Conservation (phyloP, 2,329 filamentous ascomycete species). For the Neophaeococcomyces mojaviensis region DNA sequence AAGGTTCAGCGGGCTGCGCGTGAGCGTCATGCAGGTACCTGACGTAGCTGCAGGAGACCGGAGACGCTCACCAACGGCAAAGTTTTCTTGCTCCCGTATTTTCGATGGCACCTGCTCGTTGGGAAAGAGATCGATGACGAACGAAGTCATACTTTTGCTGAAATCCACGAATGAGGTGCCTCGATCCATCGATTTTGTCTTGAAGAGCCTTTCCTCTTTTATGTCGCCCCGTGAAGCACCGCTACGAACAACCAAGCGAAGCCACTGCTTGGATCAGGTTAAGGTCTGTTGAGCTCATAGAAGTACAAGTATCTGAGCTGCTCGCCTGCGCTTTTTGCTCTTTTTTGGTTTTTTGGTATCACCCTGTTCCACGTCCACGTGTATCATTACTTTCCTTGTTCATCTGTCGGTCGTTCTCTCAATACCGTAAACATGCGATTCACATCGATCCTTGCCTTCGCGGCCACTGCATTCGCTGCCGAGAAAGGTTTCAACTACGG, state of each 20-base stretch:
- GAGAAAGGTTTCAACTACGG: constrained; percentile 45
- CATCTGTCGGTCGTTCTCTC: not conserved
- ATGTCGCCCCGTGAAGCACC: not conserved
- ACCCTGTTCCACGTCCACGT: not conserved
- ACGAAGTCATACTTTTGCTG: not conserved
- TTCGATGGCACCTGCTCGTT: not conserved
- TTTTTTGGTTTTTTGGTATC: not conserved
- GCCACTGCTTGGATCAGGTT: not conserved
- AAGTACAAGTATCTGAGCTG: not conserved
- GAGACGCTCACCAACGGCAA: not conserved
- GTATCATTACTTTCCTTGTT: not conserved
- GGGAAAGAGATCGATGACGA: constrained; percentile 3
- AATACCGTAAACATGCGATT: constrained; percentile 22
- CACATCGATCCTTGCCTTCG: constrained; percentile 27
- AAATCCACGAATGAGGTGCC: not conserved
- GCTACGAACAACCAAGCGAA: not conserved
- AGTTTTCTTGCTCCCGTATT: not conserved
- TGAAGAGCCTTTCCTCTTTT: not conserved
- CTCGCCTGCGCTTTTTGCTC: not conserved
- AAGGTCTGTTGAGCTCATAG: constrained; percentile 2
- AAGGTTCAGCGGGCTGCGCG: not conserved
- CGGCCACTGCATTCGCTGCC: constrained; percentile 25
- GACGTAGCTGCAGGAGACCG: constrained; percentile 1
- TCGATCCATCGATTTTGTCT: no score
- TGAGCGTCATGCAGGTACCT: not conserved